Evolutionary conservation across 2,329 filamentous ascomycete species (phyloP), one percentile per base, ranked within the genome.

Genomic region (Blastomyces parvus): DNA sequence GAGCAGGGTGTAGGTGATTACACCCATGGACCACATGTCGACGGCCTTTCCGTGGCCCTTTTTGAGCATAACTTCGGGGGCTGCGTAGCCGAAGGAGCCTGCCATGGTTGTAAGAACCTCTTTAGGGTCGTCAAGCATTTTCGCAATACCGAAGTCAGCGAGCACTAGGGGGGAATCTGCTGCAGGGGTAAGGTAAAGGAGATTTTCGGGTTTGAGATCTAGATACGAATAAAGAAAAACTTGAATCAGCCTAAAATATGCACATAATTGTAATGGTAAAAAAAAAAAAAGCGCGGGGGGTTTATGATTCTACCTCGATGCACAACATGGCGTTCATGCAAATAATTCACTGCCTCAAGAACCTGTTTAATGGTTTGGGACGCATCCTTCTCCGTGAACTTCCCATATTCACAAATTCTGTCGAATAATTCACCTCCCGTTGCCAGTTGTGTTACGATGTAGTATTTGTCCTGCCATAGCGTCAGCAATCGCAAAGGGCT

Each of bases 21-120:
- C 94, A 66, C 94, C 94, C 78, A 99, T 84, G 2, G 94, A 97
- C 94, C 94, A 99, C 90, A 99, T 96, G 74, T 99, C 94, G 42
- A 97, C 94, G 4, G 94, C 91, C 78, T 97, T 99, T 74, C 94
- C 94, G 75, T 99, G 95, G 25, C 94, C 94, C 73, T 90, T 87
- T 82, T 97, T 97, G 67, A 96, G 83, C 94, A 99, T 99, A 64
- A 99, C 92, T 76, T 99, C 94, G 9, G 94, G 94, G 1, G 94
- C 94, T 25, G 94, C 94, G 72, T 99, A 99, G 62, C 94, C 94
- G 73, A 99, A 97, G 0, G 94, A 97, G 53, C 94, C 94, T 53
- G 94, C 94, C 94, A 99, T 99, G 60, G 92, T 97, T 69, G 91
- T 97, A 67, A 99, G 84, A 55, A 96, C 90, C 72, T 96, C 92